These are phyloP conservation scores for Paramyrothecium roridum DNA, from an alignment of 2,329 filamentous ascomycete genomes.

Conservation along the genomic window DNA sequence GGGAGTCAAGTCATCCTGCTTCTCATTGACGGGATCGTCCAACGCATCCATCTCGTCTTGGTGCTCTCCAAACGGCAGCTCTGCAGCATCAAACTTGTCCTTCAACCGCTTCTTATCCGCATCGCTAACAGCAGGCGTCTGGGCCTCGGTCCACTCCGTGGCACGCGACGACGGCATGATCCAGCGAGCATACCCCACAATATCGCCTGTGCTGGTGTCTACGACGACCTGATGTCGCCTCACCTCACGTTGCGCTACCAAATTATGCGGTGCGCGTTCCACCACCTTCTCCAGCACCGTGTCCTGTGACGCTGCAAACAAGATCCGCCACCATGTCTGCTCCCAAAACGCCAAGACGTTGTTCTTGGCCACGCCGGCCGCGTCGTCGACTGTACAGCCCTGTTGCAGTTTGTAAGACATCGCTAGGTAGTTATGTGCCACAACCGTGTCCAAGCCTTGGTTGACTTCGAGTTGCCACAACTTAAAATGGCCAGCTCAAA, in stretches of 20 bases:
- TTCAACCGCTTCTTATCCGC: constrained; percentile 3
- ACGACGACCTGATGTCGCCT: constrained; percentile 15
- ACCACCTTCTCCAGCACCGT: constrained; percentile 8
- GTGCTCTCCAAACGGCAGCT: not conserved
- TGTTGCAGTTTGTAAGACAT: not conserved
- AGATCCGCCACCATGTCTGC: constrained; percentile 15
- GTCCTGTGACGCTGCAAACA: constrained; percentile 8
- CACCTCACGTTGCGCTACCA: constrained; percentile 10
- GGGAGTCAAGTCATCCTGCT: not conserved
- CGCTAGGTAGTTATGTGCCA: not conserved
- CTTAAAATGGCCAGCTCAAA: too few species aligned
- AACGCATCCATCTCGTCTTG: constrained; percentile 2
- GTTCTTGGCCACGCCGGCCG: constrained; percentile 8
- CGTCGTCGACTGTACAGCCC: not conserved
- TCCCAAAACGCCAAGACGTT: constrained; percentile 14
- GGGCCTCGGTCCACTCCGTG: constrained; percentile 7
- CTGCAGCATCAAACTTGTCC: not conserved
- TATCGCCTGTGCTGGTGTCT: constrained; percentile 11
- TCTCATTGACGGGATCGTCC: constrained; percentile 2
- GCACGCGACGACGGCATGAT: not conserved
- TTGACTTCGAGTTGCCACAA: too few species aligned
- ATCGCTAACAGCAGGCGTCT: constrained; percentile 5
- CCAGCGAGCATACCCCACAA: constrained; percentile 14
- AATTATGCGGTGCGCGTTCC: constrained; percentile 10
- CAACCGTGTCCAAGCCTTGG: too few species aligned